Percentiles rank a stretch among this genome's conserved stretches.
Evolutionary conservation across 169 alveolate genomes (phyloP).

Genomic region (Theileria annulata): DNA sequence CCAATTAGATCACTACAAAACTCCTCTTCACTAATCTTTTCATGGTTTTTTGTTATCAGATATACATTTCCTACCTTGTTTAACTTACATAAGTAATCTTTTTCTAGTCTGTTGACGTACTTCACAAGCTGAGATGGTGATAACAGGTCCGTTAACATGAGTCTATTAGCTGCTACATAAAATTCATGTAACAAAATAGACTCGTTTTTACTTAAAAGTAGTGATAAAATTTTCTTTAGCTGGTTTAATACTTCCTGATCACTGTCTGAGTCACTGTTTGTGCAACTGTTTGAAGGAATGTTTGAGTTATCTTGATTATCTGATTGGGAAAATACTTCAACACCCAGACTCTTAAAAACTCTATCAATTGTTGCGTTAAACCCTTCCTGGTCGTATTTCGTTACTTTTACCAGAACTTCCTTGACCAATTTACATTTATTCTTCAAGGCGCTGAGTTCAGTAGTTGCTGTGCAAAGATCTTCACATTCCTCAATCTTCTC

Average conservation of each 20-base stretch:
- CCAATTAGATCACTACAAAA: background rate
- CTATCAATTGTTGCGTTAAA: background rate
- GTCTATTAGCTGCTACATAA: conserved; percentile 47
- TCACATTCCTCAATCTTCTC: conserved; percentile 32
- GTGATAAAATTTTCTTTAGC: conserved; percentile 2
- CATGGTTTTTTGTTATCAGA: background rate
- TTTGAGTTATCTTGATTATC: background rate
- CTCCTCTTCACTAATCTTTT: background rate
- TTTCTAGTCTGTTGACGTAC: conserved; percentile 26
- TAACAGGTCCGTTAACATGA: conserved; percentile 21
- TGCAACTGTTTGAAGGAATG: background rate
- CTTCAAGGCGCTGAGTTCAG: conserved; percentile 23
- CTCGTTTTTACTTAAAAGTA: conserved; percentile 21
- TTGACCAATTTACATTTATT: conserved; percentile 28
- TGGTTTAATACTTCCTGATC: conserved; percentile 6
- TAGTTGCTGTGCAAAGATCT: conserved; percentile 20
- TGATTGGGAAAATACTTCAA: background rate
- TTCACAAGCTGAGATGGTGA: conserved; percentile 35
- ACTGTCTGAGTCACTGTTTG: background rate
- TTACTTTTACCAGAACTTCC: conserved; percentile 8
- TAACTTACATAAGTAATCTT: conserved; percentile 19
- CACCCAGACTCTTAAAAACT: background rate
- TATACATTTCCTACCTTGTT: conserved; percentile 31
- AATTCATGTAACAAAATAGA: conserved; percentile 48
- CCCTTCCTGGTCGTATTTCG: conserved; percentile 14